These are phyloP conservation scores for Cicer pinnatifidum DNA, from an alignment of 306 rosid genomes.

Conservation along the genomic window DNA sequence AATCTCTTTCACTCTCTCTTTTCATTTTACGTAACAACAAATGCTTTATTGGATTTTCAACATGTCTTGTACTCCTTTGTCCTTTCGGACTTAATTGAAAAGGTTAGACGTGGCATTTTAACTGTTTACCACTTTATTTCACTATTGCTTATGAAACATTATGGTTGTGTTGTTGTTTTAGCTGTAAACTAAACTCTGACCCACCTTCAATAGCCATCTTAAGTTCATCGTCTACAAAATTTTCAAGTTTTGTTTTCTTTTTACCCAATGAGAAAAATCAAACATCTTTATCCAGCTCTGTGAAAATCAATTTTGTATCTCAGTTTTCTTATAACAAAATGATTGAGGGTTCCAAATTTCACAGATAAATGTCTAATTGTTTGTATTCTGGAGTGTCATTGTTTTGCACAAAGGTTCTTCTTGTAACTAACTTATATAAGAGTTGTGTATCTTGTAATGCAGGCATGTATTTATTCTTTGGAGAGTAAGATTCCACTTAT, in stretches of 20 bases:
- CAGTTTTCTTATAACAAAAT: slow-evolving; percentile 1
- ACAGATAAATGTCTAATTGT: slow-evolving; percentile 23
- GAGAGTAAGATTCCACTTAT: slow-evolving; percentile 76
- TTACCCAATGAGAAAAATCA: slow-evolving; percentile 29
- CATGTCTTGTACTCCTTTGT: slow-evolving; percentile 12
- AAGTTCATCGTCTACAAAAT: slow-evolving; percentile 6
- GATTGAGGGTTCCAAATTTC: slow-evolving; percentile 31
- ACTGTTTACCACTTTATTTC: slow-evolving; percentile 25
- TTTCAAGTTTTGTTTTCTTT: slow-evolving; percentile 8
- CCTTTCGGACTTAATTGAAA: slow-evolving; percentile 22
- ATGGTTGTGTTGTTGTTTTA: slow-evolving; percentile 23
- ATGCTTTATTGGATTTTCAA: slow-evolving; percentile 16
- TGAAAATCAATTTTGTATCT: slow-evolving; percentile 28
- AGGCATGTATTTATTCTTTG: slow-evolving; percentile 85
- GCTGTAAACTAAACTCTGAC: slow-evolving; percentile 9
- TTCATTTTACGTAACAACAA: slow-evolving; percentile 12
- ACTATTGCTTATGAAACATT: slow-evolving; percentile 31
- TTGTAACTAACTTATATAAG: slow-evolving; percentile 6
- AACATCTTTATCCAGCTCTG: slow-evolving; percentile 14
- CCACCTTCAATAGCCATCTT: slow-evolving; percentile 16
- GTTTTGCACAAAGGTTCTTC: slow-evolving; percentile 24
- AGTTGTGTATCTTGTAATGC: slow-evolving; percentile 44
- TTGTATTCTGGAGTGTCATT: slow-evolving; percentile 19
- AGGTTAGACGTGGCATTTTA: slow-evolving; percentile 32
- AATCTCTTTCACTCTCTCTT: slow-evolving; percentile 32